phyloP scores from a whole-genome alignment of 2,329 filamentous ascomycete species.

The Setomelanomma holmii region DNA sequence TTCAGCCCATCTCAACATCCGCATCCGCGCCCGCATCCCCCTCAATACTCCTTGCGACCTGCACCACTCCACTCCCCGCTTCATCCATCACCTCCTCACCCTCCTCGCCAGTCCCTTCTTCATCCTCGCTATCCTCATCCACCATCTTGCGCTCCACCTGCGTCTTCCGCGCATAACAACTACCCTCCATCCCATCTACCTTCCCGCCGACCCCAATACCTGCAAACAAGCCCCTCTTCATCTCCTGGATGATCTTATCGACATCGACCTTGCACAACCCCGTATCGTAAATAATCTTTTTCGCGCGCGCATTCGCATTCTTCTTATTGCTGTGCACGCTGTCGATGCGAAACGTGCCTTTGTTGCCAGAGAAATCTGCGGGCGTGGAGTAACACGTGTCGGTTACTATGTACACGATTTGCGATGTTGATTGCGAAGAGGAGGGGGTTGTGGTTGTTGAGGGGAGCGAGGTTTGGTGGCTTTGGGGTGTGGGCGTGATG shows the following conservation, averaged over 20 bases:
- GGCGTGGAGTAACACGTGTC: conserved; percentile 28
- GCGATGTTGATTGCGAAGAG: neutral
- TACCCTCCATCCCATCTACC: conserved; percentile 8
- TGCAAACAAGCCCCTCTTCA: conserved; percentile 26
- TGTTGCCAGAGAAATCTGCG: conserved; percentile 21
- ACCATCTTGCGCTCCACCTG: conserved; percentile 31
- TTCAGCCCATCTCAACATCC: conserved; percentile 18
- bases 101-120: neutral
- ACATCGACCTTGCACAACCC: conserved; percentile 21
- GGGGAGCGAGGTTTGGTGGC: neutral
- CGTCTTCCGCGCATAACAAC: conserved; percentile 31
- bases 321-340: conserved; percentile 26
- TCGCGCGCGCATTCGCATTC: conserved; percentile 28
- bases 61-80: neutral
- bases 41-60: conserved; percentile 2
- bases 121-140: conserved; percentile 31
- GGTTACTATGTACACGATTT: conserved; percentile 28
- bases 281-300: conserved; percentile 29
- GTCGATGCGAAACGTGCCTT: conserved; percentile 24
- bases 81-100: neutral
- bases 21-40: conserved; percentile 1
- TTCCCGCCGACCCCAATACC: conserved; percentile 29
- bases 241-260: conserved; percentile 33
- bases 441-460: neutral
- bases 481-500: neutral